Evolutionary conservation across 1,284 basidiomycete genomes (phyloP), one percentile per base, ranked within the genome.

Genomic region (Tremellales sp.): DNA sequence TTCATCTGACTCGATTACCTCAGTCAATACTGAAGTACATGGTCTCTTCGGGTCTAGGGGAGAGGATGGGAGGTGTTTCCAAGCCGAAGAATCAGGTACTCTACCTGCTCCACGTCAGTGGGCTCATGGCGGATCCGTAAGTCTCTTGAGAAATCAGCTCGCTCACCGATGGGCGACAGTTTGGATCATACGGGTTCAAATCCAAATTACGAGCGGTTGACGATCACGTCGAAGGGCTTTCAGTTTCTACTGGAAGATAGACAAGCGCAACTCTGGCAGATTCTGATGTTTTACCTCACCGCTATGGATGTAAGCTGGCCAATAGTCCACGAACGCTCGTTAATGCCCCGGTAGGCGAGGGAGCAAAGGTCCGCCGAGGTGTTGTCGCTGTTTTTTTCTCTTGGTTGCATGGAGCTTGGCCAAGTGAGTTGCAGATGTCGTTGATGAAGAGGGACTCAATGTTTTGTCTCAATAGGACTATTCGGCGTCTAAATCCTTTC

Each of bases 251-350:
- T 99, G 19, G 87, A 97, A 67, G 86, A 94, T 35, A 86, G 95
- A n/a, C 90, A 97, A 65, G 87, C 86, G 16, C 95, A 99, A 68
- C 75, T 98, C n/a, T 99, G 95, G 95, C 87, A 91, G 66, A 77
- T 98, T 33, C 75, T 99, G 45, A 78, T 97, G 34, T 88, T 92
- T 60, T 98, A 97, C 70, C 57, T 73, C 7, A 53, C 51, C 8
- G 50, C 56, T 10, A 62, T 64, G 43, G 65, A 68, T 50, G 68
- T 70, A 18, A 47, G 66, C 48, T 27, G 8, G 2, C 41, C 10
- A 5, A 3, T 29, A 29, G 13, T n/a, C 24, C 4, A 12, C 1
- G 13, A 8, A 16, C 28, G 38, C 29, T 42, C 45, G 36, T 32
- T 50, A 29, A 22, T 51, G 36, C 37, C 35, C 36, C 25, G 44